Base-by-base conservation (phyloP, 2,329 filamentous ascomycete genomes). In the Fusarium nanum region DNA sequence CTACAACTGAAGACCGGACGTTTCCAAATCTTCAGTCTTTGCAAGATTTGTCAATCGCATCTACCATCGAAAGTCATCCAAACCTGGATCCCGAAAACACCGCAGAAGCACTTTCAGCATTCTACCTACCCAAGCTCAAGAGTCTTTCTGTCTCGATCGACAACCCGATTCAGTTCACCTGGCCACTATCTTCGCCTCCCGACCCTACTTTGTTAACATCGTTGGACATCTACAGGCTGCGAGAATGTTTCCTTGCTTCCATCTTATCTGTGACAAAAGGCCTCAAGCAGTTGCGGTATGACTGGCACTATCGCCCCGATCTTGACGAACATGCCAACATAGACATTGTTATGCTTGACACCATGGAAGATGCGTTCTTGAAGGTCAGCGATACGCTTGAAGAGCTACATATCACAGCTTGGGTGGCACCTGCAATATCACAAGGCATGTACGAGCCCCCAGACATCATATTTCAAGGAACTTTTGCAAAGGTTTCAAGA, bases 61-160 rank as follows among this genome's bases (percentile, higher is more conserved):
- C n/a, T 7, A 41, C 32, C 20, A 3, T 22, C 5, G 18, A 47
- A 2, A 13, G 5, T 20, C n/a, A 42, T 7, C 4, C 25, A 0
- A 34, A 53, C 3, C 30, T 20, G 3, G 6, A 59, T 4, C 34
- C 40, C 5, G 44, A 46, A n/a, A 71, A 73, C 20, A 28, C 62
- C 1, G 16, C 42, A 25, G 53, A 65, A 10, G 46, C 52, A 3
- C 53, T 70, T 6, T 50, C 57, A 0, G 32, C 56, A 2, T 64
- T 69, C 25, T 69, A 71, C 42, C 37, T 71, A 14, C 61, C 59
- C 2, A 37, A 28, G 0, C 12, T 71, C 16, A 8, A 34, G 25
- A 6, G 11, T 20, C 48, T 71, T 6, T 60, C 54, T 0, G 7
- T 59, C 7, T 61, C 67, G 2, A 59, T 70, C 9, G 63, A 63